Percentiles rank a stretch among this genome's conserved stretches.
These are phyloP conservation scores for Daldinia decipiens DNA, from an alignment of 495 filamentous ascomycete species.

Conservation along the genomic window DNA sequence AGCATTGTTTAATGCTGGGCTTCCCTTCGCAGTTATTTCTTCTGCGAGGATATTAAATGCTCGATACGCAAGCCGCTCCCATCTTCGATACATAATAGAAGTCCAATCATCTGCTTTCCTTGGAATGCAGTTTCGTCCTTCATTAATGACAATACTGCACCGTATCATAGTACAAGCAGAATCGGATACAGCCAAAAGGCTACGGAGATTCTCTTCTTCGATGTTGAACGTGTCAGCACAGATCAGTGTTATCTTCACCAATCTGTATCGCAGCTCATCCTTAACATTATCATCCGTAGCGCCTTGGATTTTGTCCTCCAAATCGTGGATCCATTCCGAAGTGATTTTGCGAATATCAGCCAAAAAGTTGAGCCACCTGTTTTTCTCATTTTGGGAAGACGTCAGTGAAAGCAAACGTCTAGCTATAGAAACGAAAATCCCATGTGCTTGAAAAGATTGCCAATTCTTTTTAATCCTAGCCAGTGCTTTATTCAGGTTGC, in stretches of 20 bases:
- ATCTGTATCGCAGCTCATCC: constrained; percentile 42
- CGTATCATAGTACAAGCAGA: constrained; percentile 50
- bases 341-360: constrained; percentile 35
- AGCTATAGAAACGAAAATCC: constrained; percentile 50
- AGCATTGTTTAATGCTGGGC: constrained; percentile 49
- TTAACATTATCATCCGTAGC: constrained; percentile 32
- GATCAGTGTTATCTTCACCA: constrained; percentile 52
- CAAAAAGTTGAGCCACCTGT: constrained; percentile 43
- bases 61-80: constrained; percentile 44
- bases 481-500: constrained; percentile 39
- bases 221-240: constrained; percentile 54
- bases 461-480: constrained; percentile 60
- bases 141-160: constrained; percentile 55
- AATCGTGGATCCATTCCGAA: constrained; percentile 47
- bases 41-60: constrained; percentile 46
- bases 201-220: constrained; percentile 43
- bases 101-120: constrained; percentile 18
- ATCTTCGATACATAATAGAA: constrained; percentile 46
- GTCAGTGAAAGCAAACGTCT: constrained; percentile 54
- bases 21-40: constrained; percentile 36
- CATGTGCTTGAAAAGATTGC: constrained; percentile 55
- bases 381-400: background rate
- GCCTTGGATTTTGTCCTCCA: constrained; percentile 42
- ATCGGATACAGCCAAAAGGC: constrained; percentile 30
- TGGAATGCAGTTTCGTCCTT: constrained; percentile 37